A percentile compares a stretch with the other conserved stretches of the same genome.
These are phyloP conservation scores for Phytophthora macrochlamydospora DNA, from an alignment of 352 stramenopile species.

Conservation along the genomic window DNA sequence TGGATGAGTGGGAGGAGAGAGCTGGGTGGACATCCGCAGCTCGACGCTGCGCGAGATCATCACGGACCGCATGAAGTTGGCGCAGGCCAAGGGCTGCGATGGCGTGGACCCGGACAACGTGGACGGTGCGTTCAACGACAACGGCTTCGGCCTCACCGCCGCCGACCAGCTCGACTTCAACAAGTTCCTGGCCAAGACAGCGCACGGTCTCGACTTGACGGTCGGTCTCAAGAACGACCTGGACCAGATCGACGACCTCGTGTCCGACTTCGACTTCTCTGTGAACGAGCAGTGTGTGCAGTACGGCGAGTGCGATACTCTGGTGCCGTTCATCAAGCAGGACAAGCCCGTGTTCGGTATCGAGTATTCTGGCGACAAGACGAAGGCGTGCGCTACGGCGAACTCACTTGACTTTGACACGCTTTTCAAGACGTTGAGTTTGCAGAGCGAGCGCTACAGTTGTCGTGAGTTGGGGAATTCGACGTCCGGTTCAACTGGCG, in stretches of 20 bases:
- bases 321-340: slow-evolving; percentile 45
- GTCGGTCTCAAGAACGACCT: slow-evolving; percentile 68
- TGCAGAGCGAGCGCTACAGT: slow-evolving; percentile 41
- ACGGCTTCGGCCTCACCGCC: slow-evolving; percentile 37
- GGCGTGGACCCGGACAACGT: slow-evolving; percentile 66
- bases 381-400: slow-evolving; percentile 23
- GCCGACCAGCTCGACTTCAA: slow-evolving; percentile 56
- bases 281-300: slow-evolving; percentile 65
- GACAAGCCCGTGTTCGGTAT: slow-evolving; percentile 65
- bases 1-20: slow-evolving; percentile 43
- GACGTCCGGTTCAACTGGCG: not conserved
- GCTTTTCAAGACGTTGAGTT: slow-evolving; percentile 39
- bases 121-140: slow-evolving; percentile 47
- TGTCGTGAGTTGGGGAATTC: slow-evolving; percentile 25
- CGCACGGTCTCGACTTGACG: slow-evolving; percentile 40
- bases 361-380: slow-evolving; percentile 54
- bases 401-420: slow-evolving; percentile 47
- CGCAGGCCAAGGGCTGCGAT: slow-evolving; percentile 56
- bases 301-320: slow-evolving; percentile 48
- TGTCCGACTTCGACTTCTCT: slow-evolving; percentile 58
- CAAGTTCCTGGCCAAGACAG: slow-evolving; percentile 43
- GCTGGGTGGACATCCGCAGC: slow-evolving; percentile 45
- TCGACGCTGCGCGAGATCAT: slow-evolving; percentile 44
- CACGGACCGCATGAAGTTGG: slow-evolving; percentile 44
- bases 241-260: slow-evolving; percentile 41